Evolutionary conservation across 2,329 filamentous ascomycete species (phyloP), one percentile per base, ranked within the genome.

Genomic region (Claviceps sorghi): DNA sequence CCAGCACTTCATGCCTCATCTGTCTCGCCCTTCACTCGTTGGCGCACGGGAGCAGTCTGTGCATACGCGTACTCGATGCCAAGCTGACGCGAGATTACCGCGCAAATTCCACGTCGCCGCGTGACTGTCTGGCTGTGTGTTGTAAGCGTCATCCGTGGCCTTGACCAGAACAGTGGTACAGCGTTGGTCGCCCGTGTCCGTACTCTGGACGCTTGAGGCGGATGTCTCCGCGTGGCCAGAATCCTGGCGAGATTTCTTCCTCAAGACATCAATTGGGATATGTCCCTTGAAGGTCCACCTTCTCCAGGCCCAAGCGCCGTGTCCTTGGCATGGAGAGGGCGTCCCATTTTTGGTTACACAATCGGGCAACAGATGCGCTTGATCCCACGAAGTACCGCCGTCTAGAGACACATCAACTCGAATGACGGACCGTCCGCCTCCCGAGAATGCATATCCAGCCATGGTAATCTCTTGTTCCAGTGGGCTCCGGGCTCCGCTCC

Each of bases 341-440:
- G 54, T 50, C 11, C 57, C 63, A 22, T 63, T 57, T 2, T 59
- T 60, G 47, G 58, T 57, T 2, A 59, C 59, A 54, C 70, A 69
- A 58, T 80, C 76, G 50, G 77, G 72, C 1, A 82, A 62, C 26
- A 84, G 70, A 50, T 72, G 65, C 8, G 82, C 83, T 59, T 84
- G 80, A 51, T 77, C 73, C 82, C 82, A 86, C 1, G 74, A 78
- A 52, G 68, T 69, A 41, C 82, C 82, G 26, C 76, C 78, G 60
- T 86, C 82, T 32, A 80, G 67, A 53, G 76, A 81, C 34, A 85
- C 69, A 57, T 86, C 83, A 3, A 86, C 82, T n/a, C 82, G 77
- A 46, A 82, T 73, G 56, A 85, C 81, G 61, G 73, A 73, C 34
- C 79, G 74, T 1, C 83, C 83, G 45, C 82, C 83, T 30, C 83